Conservation (phyloP, 2,329 filamentous ascomycete species). For the Arthrinium puccinioides region DNA sequence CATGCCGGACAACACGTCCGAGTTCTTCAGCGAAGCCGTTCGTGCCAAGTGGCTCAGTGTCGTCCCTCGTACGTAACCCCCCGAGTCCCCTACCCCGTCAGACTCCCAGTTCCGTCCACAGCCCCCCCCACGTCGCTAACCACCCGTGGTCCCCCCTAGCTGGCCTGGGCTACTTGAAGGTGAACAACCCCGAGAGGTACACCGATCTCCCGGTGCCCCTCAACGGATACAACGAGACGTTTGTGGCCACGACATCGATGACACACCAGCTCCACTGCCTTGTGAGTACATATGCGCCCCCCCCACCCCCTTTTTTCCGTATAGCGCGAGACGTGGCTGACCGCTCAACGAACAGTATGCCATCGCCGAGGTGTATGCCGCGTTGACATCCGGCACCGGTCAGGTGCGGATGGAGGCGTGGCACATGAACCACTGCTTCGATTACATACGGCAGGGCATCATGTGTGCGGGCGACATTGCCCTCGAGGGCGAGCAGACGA, state of each 20-base stretch:
- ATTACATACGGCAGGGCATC: constrained; percentile 15
- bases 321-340: background rate
- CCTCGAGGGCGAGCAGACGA: constrained; percentile 29
- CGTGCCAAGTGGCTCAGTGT: constrained; percentile 28
- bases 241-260: constrained; percentile 33
- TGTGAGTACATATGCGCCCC: constrained; percentile 11
- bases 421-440: constrained; percentile 32
- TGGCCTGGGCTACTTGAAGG: constrained; percentile 31
- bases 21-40: constrained; percentile 28
- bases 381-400: constrained; percentile 18
- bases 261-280: constrained; percentile 38
- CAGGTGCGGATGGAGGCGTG: constrained; percentile 23
- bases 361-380: constrained; percentile 29
- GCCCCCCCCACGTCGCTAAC: background rate
- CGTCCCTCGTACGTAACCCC: constrained; percentile 25
- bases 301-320: background rate
- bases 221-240: constrained; percentile 21
- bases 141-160: constrained; percentile 9
- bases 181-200: constrained; percentile 25
- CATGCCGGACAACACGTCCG: constrained; percentile 28
- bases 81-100: background rate
- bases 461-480: constrained; percentile 22
- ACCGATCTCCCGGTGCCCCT: constrained; percentile 29
- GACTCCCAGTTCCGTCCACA: background rate
- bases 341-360: constrained; percentile 16